Percentiles rank a stretch among this genome's conserved stretches.
Evolutionary conservation across 1,284 basidiomycete species (phyloP).

Genomic region (Leccinum subfulvum): DNA sequence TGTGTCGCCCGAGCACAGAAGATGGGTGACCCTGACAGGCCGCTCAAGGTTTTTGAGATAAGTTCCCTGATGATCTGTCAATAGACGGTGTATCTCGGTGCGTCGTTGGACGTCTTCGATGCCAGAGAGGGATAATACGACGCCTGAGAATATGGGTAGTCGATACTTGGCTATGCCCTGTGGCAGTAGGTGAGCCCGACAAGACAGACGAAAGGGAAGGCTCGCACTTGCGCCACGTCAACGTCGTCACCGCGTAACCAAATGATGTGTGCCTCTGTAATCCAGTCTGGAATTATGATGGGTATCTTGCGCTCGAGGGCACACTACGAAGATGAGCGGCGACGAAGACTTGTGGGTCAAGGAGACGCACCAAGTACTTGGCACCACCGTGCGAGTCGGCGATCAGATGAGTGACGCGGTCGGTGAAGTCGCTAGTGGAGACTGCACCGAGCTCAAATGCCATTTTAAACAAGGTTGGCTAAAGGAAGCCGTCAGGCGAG

Average conservation of each 20-base stretch:
- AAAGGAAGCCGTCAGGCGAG: not conserved
- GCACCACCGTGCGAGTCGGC: slow-evolving; percentile 66
- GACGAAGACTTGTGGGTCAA: not conserved
- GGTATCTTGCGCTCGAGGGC: slow-evolving; percentile 73
- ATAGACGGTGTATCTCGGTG: slow-evolving; percentile 53
- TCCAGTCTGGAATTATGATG: slow-evolving; percentile 72
- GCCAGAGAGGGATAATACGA: slow-evolving; percentile 68
- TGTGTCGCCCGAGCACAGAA: slow-evolving; percentile 49
- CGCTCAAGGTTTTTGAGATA: slow-evolving; percentile 65
- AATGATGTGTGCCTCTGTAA: slow-evolving; percentile 61
- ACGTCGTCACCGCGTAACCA: slow-evolving; percentile 80
- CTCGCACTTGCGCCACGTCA: slow-evolving; percentile 48
- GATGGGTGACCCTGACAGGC: slow-evolving; percentile 67
- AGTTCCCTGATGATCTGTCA: slow-evolving; percentile 52
- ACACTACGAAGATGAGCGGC: slow-evolving; percentile 45
- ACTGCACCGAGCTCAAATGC: slow-evolving; percentile 75
- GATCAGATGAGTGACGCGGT: slow-evolving; percentile 78
- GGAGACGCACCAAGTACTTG: slow-evolving; percentile 64
- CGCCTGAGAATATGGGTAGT: slow-evolving; percentile 63
- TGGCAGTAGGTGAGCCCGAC: slow-evolving; percentile 5
- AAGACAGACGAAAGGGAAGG: slow-evolving; percentile 21
- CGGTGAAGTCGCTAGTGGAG: slow-evolving; percentile 66
- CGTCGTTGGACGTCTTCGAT: slow-evolving; percentile 53
- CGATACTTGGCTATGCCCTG: slow-evolving; percentile 57
- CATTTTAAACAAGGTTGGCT: slow-evolving; percentile 69